Base-by-base conservation (phyloP, 345 rosid species). In the Bruguiera parviflora region DNA sequence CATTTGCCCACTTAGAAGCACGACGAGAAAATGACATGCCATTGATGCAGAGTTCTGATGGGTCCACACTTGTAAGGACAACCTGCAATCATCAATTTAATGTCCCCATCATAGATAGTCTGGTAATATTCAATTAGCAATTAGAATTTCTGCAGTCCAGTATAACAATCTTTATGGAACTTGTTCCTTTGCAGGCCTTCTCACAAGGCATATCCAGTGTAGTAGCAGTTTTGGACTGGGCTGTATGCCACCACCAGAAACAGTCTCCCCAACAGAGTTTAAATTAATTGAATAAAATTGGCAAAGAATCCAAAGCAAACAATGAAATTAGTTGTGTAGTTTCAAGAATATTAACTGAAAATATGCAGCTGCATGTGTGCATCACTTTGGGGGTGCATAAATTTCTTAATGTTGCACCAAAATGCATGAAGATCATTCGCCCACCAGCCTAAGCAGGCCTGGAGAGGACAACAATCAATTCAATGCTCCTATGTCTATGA, bases 21-120 rank as follows among this genome's bases (percentile, higher is more conserved):
- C 96, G 95, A 13, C 90, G 92, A 79, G 97, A 94, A 80, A 94
- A 94, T 57, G 98, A 89, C 98, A 94, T 94, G 73, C 96, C 98
- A 43, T 94, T 94, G 80, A 91, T 82, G 80, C 98, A 94, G 46
- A 94, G 84, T 82, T 91, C 98, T 20, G 85, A 82, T 52, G 95
- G 93, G 75, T 80, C 71, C 58, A 96, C 91, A 72, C 97, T 87
- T 9, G 97, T 94, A 57, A 91, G 92, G 80, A 94, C 97, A 72
- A 91, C 96, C 97, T 94, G 89, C n/a, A 73, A 35, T 10, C 57
- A 69, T 53, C 64, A 63, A 46, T 59, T 53, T 53, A 58, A 43
- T 56, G 33, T 19, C 60, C 37, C 32, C 15, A 67, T 8, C 25
- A 35, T 9, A 28, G 47, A 9, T 9, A 53, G 21, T 29, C 15